Percentiles rank a stretch among this genome's conserved stretches.
These are phyloP conservation scores for Hordeum pubiflorum DNA, from an alignment of 202 grass and related monocot genomes.

Conservation along the genomic window DNA sequence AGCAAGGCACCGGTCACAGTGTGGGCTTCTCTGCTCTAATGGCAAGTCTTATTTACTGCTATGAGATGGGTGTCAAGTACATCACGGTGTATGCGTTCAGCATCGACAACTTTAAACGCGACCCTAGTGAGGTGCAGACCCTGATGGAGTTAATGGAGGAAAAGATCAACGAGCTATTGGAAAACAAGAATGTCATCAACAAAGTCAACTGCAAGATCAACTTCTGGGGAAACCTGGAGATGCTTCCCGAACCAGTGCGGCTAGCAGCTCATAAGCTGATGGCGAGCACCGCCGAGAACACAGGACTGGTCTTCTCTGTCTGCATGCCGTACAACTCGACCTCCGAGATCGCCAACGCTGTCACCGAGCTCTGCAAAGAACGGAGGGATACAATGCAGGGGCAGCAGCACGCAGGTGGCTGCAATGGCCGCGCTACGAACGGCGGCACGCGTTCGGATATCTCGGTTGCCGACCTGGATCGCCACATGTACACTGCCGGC, in stretches of 20 bases:
- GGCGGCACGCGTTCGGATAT: neutral
- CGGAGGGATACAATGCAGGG: conserved; percentile 8
- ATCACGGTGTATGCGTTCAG: conserved; percentile 74
- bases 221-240: conserved; percentile 66
- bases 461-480: conserved; percentile 49
- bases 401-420: neutral
- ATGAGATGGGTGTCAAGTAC: conserved; percentile 72
- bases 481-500: conserved; percentile 40
- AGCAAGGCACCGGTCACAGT: conserved; percentile 46
- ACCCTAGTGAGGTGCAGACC: conserved; percentile 46
- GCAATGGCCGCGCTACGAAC: neutral
- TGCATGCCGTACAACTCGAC: conserved; percentile 76
- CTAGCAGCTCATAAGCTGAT: conserved; percentile 47
- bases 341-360: conserved; percentile 57
- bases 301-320: conserved; percentile 51
- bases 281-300: conserved; percentile 47
- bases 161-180: conserved; percentile 58
- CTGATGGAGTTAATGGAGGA: conserved; percentile 83
- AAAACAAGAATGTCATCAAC: conserved; percentile 43
- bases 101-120: conserved; percentile 79
- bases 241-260: conserved; percentile 47
- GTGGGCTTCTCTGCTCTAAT: conserved; percentile 57
- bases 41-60: conserved; percentile 47
- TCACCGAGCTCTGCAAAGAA: conserved; percentile 40
- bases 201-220: conserved; percentile 54